Conservation (phyloP, 2,329 filamentous ascomycete species). For the Claviceps purpurea region DNA sequence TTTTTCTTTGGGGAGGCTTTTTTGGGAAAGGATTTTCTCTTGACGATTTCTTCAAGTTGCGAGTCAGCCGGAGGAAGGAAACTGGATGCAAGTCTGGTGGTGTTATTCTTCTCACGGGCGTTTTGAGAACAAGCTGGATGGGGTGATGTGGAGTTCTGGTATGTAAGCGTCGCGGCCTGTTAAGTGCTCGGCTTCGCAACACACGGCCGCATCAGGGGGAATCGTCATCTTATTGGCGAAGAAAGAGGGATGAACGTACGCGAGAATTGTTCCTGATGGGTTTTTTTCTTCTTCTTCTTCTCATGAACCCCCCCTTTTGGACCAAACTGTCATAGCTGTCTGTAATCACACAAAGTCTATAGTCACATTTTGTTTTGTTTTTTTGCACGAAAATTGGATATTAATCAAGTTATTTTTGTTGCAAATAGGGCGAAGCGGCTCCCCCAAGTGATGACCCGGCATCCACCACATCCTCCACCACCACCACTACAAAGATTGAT, state of each 20-base stretch:
- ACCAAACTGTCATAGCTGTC: conserved; percentile 4
- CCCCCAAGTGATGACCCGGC: conserved; percentile 22
- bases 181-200: background rate
- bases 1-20: conserved; percentile 1
- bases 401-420: conserved; percentile 16
- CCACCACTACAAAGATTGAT: conserved; percentile 17
- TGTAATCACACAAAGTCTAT: conserved; percentile 11
- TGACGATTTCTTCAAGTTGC: no score
- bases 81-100: background rate
- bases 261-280: background rate
- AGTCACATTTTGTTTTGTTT: conserved; percentile 9
- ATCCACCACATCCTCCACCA: conserved; percentile 10
- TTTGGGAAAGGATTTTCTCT: background rate
- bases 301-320: background rate
- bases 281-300: background rate
- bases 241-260: conserved; percentile 21
- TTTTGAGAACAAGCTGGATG: background rate
- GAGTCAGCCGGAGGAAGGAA: background rate
- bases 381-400: conserved; percentile 13
- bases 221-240: conserved; percentile 16
- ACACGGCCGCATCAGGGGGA: conserved; percentile 5
- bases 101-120: background rate
- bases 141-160: background rate
- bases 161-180: background rate
- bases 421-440: conserved; percentile 16